A percentile compares a stretch with the other conserved stretches of the same genome.
phyloP scores from a whole-genome alignment of 2,329 filamentous ascomycete species.

The Pleochaeta shiraiana region DNA sequence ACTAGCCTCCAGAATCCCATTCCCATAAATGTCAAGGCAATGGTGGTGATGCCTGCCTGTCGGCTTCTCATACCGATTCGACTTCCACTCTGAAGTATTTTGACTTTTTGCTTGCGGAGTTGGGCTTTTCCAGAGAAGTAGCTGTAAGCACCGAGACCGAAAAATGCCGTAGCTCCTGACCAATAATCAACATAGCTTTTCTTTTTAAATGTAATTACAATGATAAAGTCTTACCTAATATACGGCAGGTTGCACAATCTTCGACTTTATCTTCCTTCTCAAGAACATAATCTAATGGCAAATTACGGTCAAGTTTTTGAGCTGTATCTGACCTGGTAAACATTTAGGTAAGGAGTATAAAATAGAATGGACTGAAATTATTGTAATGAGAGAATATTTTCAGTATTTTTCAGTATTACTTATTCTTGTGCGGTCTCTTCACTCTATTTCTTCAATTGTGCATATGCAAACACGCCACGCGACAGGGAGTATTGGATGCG shows the following conservation, averaged over 20 bases:
- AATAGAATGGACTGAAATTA: too few relatives aligned
- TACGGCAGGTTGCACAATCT: slow-evolving; percentile 20
- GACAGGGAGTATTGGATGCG: too few relatives aligned
- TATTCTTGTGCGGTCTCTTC: too few relatives aligned
- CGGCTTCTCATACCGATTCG: slow-evolving; percentile 53
- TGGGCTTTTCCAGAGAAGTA: slow-evolving; percentile 55
- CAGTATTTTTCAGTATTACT: too few relatives aligned
- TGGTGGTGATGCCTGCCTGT: slow-evolving; percentile 40
- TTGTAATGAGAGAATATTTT: too few relatives aligned
- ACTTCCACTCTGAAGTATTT: slow-evolving; percentile 45
- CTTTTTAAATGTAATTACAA: too few relatives aligned
- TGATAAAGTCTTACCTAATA: slow-evolving; percentile 15
- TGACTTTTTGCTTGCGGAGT: slow-evolving; percentile 40
- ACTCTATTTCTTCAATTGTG: too few relatives aligned
- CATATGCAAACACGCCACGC: too few relatives aligned
- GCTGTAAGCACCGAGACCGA: slow-evolving; percentile 55
- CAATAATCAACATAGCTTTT: neutral
- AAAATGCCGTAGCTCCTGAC: slow-evolving; percentile 50
- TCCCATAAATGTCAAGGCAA: slow-evolving; percentile 44
- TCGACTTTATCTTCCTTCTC: slow-evolving; percentile 18
- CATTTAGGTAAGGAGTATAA: too few relatives aligned
- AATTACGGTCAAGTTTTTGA: too few relatives aligned
- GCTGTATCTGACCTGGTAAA: too few relatives aligned
- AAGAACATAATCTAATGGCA: too few relatives aligned
- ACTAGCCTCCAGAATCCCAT: slow-evolving; percentile 38